A percentile compares a stretch with the other conserved stretches of the same genome.
These are phyloP conservation scores for Hyphodiscus hymeniophilus DNA, from an alignment of 495 filamentous ascomycete species.

Conservation along the genomic window DNA sequence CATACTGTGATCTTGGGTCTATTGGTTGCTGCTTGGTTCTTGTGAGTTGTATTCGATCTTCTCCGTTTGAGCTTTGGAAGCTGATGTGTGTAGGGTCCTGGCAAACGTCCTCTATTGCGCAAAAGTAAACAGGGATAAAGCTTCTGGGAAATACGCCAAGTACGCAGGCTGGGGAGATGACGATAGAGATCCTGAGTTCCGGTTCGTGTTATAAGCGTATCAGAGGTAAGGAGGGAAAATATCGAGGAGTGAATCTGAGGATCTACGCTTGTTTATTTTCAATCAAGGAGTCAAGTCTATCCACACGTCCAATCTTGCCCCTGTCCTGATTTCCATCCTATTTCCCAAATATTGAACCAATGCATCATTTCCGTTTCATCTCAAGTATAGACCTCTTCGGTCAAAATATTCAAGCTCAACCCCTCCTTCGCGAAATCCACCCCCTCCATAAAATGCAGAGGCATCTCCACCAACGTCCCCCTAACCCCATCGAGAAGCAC, in stretches of 20 bases:
- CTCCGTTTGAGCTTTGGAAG: background rate
- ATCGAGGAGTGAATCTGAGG: background rate
- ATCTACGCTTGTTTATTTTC: too few relatives aligned
- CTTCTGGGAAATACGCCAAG: conserved; percentile 49
- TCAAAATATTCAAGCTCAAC: conserved; percentile 68
- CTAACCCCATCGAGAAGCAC: conserved; percentile 65
- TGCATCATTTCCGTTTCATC: too few relatives aligned
- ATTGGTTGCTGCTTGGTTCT: conserved; percentile 52
- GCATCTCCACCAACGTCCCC: conserved; percentile 88
- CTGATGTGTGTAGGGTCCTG: conserved; percentile 37
- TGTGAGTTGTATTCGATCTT: conserved; percentile 37
- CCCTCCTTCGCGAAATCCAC: conserved; percentile 83
- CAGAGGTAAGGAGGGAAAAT: background rate
- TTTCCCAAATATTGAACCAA: too few relatives aligned
- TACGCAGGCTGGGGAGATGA: conserved; percentile 55
- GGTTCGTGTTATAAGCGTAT: conserved; percentile 51
- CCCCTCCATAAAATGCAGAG: conserved; percentile 77
- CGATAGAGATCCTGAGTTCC: conserved; percentile 59
- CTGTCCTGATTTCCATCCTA: too few relatives aligned
- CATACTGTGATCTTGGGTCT: conserved; percentile 53
- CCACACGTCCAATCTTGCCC: too few relatives aligned
- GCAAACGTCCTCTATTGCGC: conserved; percentile 56
- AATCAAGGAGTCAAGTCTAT: background rate
- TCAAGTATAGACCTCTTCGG: conserved; percentile 77
- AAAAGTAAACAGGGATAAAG: conserved; percentile 61